Conservation (phyloP, 140 eudicot species). For the Erigeron philadelphicus region DNA sequence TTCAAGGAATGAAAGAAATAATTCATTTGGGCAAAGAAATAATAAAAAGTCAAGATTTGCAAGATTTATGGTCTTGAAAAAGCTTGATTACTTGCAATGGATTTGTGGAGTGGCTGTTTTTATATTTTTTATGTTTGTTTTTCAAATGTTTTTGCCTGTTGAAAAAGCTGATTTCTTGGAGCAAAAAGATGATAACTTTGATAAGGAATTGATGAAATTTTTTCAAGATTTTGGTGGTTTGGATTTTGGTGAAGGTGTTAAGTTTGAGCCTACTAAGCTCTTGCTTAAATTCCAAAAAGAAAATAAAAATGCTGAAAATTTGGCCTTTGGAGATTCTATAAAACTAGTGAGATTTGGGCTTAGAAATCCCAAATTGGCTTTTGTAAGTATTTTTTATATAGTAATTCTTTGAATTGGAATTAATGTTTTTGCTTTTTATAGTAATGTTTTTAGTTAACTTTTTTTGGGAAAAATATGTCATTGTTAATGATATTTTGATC, state of each 20-base stretch:
- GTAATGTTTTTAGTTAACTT: no score
- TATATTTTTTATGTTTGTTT: constrained; percentile 56
- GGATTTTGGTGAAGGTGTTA: constrained; percentile 80
- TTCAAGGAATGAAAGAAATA: constrained; percentile 43
- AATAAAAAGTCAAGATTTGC: constrained; percentile 94
- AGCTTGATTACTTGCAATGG: constrained; percentile 71
- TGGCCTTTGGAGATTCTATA: constrained; percentile 39
- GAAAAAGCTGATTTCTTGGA: constrained; percentile 42
- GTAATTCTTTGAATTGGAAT: background rate
- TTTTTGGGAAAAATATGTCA: background rate
- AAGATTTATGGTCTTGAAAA: constrained; percentile 66
- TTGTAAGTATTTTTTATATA: constrained; percentile 50
- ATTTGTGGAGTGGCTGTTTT: constrained; percentile 72
- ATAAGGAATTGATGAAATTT: constrained; percentile 31
- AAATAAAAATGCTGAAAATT: constrained; percentile 31
- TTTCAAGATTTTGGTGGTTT: constrained; percentile 48
- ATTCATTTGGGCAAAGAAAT: constrained; percentile 50
- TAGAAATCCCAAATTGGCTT: constrained; percentile 74
- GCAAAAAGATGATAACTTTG: constrained; percentile 28
- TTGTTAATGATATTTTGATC: constrained; percentile 10
- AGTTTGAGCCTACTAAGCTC: constrained; percentile 60
- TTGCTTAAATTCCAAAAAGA: constrained; percentile 56
- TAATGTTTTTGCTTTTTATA: background rate
- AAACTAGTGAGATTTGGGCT: constrained; percentile 62
- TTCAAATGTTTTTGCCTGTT: constrained; percentile 69